Base-by-base conservation (phyloP, 2,329 filamentous ascomycete genomes). In the Pyrenophora seminiperda region DNA sequence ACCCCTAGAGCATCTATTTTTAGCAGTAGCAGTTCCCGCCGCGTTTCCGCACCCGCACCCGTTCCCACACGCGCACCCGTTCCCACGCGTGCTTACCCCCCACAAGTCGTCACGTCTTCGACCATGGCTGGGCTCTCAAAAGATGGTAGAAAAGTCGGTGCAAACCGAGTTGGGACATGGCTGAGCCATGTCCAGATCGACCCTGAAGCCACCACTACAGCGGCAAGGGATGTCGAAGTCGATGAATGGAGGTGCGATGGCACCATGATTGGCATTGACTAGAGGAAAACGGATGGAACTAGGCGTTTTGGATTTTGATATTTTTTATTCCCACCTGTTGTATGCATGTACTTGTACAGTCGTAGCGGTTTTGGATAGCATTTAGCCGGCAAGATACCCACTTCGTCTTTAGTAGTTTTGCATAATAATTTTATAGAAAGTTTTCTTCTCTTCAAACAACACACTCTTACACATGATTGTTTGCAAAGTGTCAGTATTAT, bases 81-180 rank as follows among this genome's bases (percentile, higher is more conserved):
- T 19, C 10, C 41, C 27, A 30, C 14, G 2, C 59, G 59, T 4
- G 41, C 50, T 17, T 29, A 56, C 6, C 41, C 47, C 10, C 46
- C 50, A 36, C 54, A 51, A 7, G 56, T 54, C 20, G 47, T 50
- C 6, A 50, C 57, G 17, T 58, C 59, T 14, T 73, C 71, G 9
- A 62, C 66, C 5, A 73, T 74, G 72, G 72, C 72, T 15, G 71
- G 72, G 5, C 53, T 73, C 29, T 71, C 67, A 2, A 61, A 58
- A n/a, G 70, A 73, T 41, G 71, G 71, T 10, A 65, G 61, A 15
- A 66, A 67, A 34, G 62, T 66, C 4, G 72, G 71, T 13, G 65
- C 66, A 13, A 73, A 71, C 46, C 51, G 72, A 54, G 71, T 74
- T 1, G 72, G 72, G 9, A 72, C 69, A 22, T 75, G 72, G 72